phyloP scores from a whole-genome alignment of 768 basidiomycete species.

The Mycena kentingensis region DNA sequence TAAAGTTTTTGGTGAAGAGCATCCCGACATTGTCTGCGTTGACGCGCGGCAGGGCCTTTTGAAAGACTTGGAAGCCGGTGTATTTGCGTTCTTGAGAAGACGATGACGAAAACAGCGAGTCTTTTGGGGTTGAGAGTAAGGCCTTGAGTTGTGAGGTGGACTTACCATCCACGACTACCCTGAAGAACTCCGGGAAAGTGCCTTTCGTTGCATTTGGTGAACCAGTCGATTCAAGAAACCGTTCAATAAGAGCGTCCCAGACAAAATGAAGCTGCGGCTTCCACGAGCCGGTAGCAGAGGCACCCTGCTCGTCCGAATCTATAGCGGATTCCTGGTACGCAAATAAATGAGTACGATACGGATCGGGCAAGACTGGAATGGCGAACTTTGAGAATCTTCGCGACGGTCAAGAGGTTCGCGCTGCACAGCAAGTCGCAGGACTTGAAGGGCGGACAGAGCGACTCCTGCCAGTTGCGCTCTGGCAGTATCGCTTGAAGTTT shows the following conservation, averaged over 20 bases:
- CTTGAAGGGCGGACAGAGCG: constrained; percentile 77
- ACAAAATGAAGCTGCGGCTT: constrained; percentile 91
- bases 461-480: constrained; percentile 64
- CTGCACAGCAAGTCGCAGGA: constrained; percentile 65
- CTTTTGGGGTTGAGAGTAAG: constrained; percentile 42
- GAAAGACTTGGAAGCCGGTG: constrained; percentile 95
- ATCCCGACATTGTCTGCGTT: constrained; percentile 70
- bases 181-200: constrained; percentile 89
- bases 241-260: constrained; percentile 84
- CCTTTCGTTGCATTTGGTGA: constrained; percentile 46
- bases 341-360: constrained; percentile 14
- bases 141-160: neutral
- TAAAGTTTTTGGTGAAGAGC: constrained; percentile 92
- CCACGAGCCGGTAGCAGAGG: constrained; percentile 61
- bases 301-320: constrained; percentile 54
- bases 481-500: constrained; percentile 66
- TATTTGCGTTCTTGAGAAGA: constrained; percentile 88
- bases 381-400: constrained; percentile 76
- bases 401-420: constrained; percentile 72
- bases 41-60: constrained; percentile 72
- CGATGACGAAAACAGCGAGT: constrained; percentile 81
- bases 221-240: constrained; percentile 53
- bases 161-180: constrained; percentile 87
- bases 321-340: constrained; percentile 53
- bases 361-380: neutral